Base-by-base conservation (phyloP, 805 yeast species). In the Candida sanyiensis region DNA sequence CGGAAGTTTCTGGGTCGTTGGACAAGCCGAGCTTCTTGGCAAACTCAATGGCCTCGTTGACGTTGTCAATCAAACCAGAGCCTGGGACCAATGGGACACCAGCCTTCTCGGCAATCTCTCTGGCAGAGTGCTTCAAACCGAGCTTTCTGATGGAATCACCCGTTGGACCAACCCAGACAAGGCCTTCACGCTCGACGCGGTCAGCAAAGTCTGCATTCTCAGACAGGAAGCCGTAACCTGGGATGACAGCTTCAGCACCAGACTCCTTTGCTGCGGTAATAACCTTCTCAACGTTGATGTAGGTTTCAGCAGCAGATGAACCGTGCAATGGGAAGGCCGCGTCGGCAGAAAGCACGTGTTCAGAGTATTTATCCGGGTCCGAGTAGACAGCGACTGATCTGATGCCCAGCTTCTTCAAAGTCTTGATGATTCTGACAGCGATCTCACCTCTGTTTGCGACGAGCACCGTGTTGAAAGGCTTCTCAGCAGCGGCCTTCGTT, bases 361-460 rank as follows among this genome's bases (percentile, higher is more conserved):
- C 79, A 8, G 97, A 81, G 53, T 85, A 86, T 54, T 82, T 75
- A 59, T 90, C 98, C 3, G 86, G 83, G 54, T 88, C 94, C 11
- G 97, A 85, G 63, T 83, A 93, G 32, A 90, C 82, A 6, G 97
- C 93, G 49, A 90, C 81, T 1, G 96, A 68, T 48, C 70, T 73
- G 51, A 93, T 85, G 4, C 77, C 77, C 47, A 93, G 59, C 59
- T 81, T 82, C 61, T 84, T 85, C 57, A 90, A 69, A 15, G 98
- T 89, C 57, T 75, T 82, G 56, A 90, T 87, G 51, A 93, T 87
- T 55, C 98, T 72, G 22, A 89, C 97, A 2, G 98, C 97, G 54
- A 90, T 90, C 64, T 90, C 98, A 59, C 97, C 97, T 65, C 98
- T 77, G 68, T 90, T 90, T 28, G 97, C 97, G 39, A 90, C 93